These are phyloP conservation scores for Chamaenerion angustifolium DNA, from an alignment of 345 rosid genomes.

Conservation along the genomic window DNA sequence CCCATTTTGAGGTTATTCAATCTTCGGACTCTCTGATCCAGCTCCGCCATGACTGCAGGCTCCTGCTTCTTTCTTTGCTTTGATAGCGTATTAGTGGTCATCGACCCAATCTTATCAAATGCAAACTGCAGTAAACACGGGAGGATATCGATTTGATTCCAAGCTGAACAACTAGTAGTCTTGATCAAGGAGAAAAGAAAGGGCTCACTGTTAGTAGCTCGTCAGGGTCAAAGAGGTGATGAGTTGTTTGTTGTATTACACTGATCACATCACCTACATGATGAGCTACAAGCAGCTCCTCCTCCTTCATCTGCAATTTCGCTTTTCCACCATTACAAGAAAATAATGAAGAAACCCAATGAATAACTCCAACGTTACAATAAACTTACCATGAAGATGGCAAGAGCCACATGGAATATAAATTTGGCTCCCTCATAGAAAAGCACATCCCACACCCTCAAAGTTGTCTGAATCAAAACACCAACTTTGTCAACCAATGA, in stretches of 20 bases:
- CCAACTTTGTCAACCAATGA: background rate
- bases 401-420: constrained; percentile 94
- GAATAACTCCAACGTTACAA: background rate
- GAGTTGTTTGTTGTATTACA: constrained; percentile 75
- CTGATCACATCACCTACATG: constrained; percentile 90
- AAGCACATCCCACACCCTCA: constrained; percentile 97
- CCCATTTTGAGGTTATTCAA: constrained; percentile 54
- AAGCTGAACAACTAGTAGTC: background rate
- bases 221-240: constrained; percentile 96
- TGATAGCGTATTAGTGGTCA: constrained; percentile 89
- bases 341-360: background rate
- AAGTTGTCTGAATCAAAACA: constrained; percentile 55
- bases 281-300: constrained; percentile 68
- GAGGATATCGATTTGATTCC: background rate
- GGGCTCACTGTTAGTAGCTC: constrained; percentile 65
- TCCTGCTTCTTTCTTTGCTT: constrained; percentile 97
- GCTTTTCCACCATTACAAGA: background rate
- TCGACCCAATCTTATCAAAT: constrained; percentile 70
- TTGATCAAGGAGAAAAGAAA: background rate
- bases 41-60: constrained; percentile 96
- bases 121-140: constrained; percentile 48
- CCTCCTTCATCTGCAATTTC: constrained; percentile 83
- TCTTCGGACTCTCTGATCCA: constrained; percentile 78
- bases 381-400: constrained; percentile 69
- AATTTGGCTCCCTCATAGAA: constrained; percentile 97